Evolutionary conservation across 495 filamentous ascomycete genomes (phyloP), one percentile per base, ranked within the genome.

Genomic region (Bacidia rubella): DNA sequence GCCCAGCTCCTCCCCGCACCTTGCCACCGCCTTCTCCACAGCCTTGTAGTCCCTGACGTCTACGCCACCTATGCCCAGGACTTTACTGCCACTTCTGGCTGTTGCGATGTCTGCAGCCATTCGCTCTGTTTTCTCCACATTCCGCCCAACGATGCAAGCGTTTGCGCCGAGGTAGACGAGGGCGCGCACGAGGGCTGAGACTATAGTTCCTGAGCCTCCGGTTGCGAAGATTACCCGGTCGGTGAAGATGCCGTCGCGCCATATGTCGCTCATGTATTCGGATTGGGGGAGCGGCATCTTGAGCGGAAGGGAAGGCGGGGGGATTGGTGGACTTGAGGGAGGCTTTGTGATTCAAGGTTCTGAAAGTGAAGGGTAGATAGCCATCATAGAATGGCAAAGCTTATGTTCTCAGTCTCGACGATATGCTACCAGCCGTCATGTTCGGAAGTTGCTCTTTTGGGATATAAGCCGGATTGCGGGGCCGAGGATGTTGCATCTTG

Each of bases 221-320:
- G 92, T 98, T 62, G 93, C 93, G 72, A 97, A 90, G 57, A 96
- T 76, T 19, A 97, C 89, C 63, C 92, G 92, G 62, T 86, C 82
- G 52, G 29, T 35, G 29, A 35, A 35, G 29, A 35, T 35, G 5
- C 7, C 5, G 29, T 5, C 7, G 29, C 7, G 7, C 29, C 29
- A 35, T 5, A 35, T 5, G 29, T 35, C 7, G 29, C 7, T 7
- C 29, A 35, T 35, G 29, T 35, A 35, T 5, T 15, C 15, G 29
- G 29, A 35, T 35, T 35, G 29, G 5, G 29, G 29, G 29, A 15
- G 29, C 15, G 29, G 29, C 29, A 35, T 35, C 15, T 35, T 15
- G n/a, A n/a, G n/a, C 15, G 29, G 29, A 35, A 35, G 29, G 29
- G 29, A 15, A 5, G 15, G 29, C 5, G 29, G 5, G 29, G 15